Conservation (phyloP, 169 alveolate species). For the Cryptosporidium ryanae region DNA sequence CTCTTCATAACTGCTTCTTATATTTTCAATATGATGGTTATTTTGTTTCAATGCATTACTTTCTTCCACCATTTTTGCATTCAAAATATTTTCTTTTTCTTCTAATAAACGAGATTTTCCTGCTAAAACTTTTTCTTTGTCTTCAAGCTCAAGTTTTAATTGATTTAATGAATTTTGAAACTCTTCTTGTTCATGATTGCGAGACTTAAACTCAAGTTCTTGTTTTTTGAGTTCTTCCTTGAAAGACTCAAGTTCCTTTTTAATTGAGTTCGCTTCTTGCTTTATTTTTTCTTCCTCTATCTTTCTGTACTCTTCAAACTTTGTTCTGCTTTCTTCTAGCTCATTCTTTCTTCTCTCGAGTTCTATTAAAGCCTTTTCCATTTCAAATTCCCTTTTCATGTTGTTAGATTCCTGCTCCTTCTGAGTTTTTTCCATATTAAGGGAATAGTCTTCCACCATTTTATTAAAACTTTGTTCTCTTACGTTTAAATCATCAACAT, state of each 20-base stretch:
- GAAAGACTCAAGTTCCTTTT: background rate
- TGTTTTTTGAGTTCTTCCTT: slow-evolving; percentile 7
- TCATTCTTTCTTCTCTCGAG: slow-evolving; percentile 1
- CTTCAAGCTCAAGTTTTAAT: slow-evolving; percentile 30
- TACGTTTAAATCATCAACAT: slow-evolving; percentile 47
- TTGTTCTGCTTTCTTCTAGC: slow-evolving; percentile 6
- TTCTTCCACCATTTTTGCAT: slow-evolving; percentile 30
- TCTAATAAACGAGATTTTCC: slow-evolving; percentile 7
- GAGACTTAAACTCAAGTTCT: slow-evolving; percentile 19
- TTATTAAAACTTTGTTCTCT: slow-evolving; percentile 64
- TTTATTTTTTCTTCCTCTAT: slow-evolving; percentile 20
- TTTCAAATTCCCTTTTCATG: slow-evolving; percentile 13
- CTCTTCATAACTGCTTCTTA: slow-evolving; percentile 16
- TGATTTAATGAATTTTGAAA: slow-evolving; percentile 3
- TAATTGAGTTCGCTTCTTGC: slow-evolving; percentile 2
- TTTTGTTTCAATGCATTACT: slow-evolving; percentile 2
- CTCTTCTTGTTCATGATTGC: slow-evolving; percentile 18
- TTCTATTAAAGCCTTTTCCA: slow-evolving; percentile 10
- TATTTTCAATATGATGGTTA: background rate
- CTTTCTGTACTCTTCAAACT: slow-evolving; percentile 34
- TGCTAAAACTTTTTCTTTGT: background rate
- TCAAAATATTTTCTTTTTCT: slow-evolving; percentile 11
- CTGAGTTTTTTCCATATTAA: slow-evolving; percentile 55
- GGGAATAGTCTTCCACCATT: slow-evolving; percentile 62
- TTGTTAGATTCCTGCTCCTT: slow-evolving; percentile 21